phyloP scores from a whole-genome alignment of 345 rosid genomes.

The Ailanthus altissimus region DNA sequence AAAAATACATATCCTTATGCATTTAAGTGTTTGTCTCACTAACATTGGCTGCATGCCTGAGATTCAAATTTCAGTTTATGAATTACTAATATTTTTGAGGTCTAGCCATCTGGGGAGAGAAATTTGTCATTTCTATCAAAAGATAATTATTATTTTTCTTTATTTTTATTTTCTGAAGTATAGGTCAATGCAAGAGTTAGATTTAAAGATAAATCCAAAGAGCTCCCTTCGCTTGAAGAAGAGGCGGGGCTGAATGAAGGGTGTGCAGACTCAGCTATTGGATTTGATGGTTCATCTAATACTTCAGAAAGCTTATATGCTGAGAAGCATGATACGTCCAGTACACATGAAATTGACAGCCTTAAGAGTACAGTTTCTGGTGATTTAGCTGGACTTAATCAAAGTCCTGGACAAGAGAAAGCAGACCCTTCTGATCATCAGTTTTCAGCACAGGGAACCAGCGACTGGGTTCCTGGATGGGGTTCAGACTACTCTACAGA shows the following conservation, averaged over 20 bases:
- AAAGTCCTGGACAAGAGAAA: conserved; percentile 57
- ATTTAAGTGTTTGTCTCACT: not conserved
- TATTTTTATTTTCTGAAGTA: conserved; percentile 18
- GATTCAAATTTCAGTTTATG: not conserved
- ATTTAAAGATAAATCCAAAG: conserved; percentile 59
- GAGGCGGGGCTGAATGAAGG: conserved; percentile 52
- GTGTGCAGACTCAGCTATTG: conserved; percentile 58
- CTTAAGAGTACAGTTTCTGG: conserved; percentile 70
- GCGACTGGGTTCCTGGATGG: conserved; percentile 71
- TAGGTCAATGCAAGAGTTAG: conserved; percentile 66
- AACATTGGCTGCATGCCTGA: not conserved
- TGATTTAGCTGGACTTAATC: conserved; percentile 68
- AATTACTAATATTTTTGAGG: conserved; percentile 1
- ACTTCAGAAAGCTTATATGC: conserved; percentile 79
- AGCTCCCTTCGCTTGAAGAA: conserved; percentile 47
- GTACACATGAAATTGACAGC: conserved; percentile 75
- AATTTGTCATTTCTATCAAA: not conserved
- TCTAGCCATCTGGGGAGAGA: not conserved
- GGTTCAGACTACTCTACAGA: conserved; percentile 67
- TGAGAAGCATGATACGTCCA: conserved; percentile 80
- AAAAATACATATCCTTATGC: not conserved
- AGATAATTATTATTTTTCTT: not conserved
- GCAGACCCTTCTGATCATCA: conserved; percentile 51
- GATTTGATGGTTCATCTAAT: conserved; percentile 88
- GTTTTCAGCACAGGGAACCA: conserved; percentile 44